Evolutionary conservation across 1,284 basidiomycete genomes (phyloP).

Genomic region (Xerocomus nothofagi): DNA sequence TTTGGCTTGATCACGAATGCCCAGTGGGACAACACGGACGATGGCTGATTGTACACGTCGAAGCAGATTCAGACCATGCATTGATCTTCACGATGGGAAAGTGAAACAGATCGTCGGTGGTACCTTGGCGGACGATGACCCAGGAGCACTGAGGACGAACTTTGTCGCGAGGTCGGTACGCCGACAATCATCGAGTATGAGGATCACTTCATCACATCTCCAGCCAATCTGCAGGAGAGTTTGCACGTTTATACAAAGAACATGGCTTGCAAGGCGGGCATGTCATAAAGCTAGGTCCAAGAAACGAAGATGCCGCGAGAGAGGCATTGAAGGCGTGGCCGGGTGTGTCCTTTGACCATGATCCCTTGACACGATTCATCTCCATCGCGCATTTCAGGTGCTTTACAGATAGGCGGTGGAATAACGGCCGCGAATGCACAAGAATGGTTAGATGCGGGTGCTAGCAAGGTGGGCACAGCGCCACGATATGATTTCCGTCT

Average conservation of each 20-base stretch:
- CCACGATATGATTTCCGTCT: slow-evolving; percentile 3
- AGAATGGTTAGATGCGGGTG: slow-evolving; percentile 87
- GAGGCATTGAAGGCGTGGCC: slow-evolving; percentile 86
- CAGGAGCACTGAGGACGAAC: slow-evolving; percentile 79
- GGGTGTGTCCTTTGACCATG: slow-evolving; percentile 41
- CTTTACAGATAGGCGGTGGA: slow-evolving; percentile 92
- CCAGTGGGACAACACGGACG: background rate
- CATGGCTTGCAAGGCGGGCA: slow-evolving; percentile 84
- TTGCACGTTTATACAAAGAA: slow-evolving; percentile 76
- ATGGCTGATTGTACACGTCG: slow-evolving; percentile 22
- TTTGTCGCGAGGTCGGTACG: slow-evolving; percentile 82
- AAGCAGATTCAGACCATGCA: slow-evolving; percentile 85
- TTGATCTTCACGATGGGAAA: slow-evolving; percentile 91
- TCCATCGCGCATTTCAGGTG: slow-evolving; percentile 42
- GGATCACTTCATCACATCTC: slow-evolving; percentile 6
- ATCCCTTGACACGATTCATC: slow-evolving; percentile 1
- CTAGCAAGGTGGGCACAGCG: slow-evolving; percentile 72
- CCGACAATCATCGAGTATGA: background rate
- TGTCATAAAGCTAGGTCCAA: slow-evolving; percentile 93
- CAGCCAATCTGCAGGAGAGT: slow-evolving; percentile 82
- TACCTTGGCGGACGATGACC: slow-evolving; percentile 72
- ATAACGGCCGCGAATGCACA: slow-evolving; percentile 81
- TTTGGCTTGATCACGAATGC: background rate
- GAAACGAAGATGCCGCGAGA: slow-evolving; percentile 85
- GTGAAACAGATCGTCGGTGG: slow-evolving; percentile 99